These are phyloP conservation scores for Starmera dryadoides DNA, from an alignment of 805 yeast species.

Conservation along the genomic window DNA sequence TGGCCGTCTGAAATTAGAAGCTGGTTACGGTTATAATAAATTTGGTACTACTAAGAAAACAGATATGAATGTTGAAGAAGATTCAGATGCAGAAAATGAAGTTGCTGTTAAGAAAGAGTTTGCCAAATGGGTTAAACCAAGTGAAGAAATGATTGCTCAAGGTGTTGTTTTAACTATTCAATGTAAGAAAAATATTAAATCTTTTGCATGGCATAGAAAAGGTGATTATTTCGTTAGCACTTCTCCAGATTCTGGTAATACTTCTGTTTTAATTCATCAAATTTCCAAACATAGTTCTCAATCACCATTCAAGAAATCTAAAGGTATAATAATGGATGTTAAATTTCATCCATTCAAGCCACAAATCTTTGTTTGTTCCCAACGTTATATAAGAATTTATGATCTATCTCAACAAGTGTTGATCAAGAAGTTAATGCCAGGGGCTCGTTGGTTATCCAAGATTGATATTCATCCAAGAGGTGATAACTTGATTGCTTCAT, in stretches of 20 bases:
- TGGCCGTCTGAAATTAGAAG: slow-evolving; percentile 72
- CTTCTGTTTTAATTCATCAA: slow-evolving; percentile 91
- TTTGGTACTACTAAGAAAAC: slow-evolving; percentile 47
- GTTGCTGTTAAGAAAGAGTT: slow-evolving; percentile 43
- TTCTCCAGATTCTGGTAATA: slow-evolving; percentile 87
- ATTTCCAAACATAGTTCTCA: slow-evolving; percentile 90
- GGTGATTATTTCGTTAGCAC: slow-evolving; percentile 96
- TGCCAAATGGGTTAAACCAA: slow-evolving; percentile 82
- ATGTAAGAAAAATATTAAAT: slow-evolving; percentile 63
- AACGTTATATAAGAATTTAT: slow-evolving; percentile 84
- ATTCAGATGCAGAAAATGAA: slow-evolving; percentile 33
- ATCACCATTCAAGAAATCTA: slow-evolving; percentile 88
- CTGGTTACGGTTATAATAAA: slow-evolving; percentile 85
- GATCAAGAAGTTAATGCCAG: slow-evolving; percentile 82
- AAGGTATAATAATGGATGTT: slow-evolving; percentile 93
- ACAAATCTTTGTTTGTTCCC: slow-evolving; percentile 88
- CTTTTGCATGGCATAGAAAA: slow-evolving; percentile 90
- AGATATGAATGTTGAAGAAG: slow-evolving; percentile 29
- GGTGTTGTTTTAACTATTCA: slow-evolving; percentile 74
- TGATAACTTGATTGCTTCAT: slow-evolving; percentile 86
- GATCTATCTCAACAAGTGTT: slow-evolving; percentile 82
- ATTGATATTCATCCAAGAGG: slow-evolving; percentile 96
- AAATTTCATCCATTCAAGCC: slow-evolving; percentile 96
- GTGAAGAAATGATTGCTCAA: slow-evolving; percentile 46
- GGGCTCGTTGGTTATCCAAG: slow-evolving; percentile 89